A percentile compares a stretch with the other conserved stretches of the same genome.
Conservation (phyloP, 148 eudicot genomes). For the Fagopyrum tataricum region DNA sequence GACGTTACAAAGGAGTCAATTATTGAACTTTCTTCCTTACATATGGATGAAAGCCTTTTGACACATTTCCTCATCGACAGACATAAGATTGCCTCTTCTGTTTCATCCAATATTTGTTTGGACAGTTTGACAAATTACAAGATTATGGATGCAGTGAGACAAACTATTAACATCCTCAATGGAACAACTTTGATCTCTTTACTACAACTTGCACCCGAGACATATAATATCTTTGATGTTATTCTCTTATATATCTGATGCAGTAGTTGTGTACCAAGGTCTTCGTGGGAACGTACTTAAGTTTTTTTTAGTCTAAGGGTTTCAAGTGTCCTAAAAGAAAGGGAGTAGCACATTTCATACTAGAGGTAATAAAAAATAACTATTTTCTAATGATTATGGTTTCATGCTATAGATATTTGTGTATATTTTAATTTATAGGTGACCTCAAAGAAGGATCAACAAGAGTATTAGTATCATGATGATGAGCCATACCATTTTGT, state of each 20-base stretch:
- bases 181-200: too few relatives aligned
- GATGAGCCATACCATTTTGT: slow-evolving; percentile 3
- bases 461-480: slow-evolving; percentile 6
- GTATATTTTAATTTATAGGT: too few relatives aligned
- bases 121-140: too few relatives aligned
- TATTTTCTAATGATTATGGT: not conserved
- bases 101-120: too few relatives aligned
- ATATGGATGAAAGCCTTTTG: too few relatives aligned
- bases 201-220: slow-evolving; percentile 44
- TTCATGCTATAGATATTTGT: too few relatives aligned
- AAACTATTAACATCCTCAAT: too few relatives aligned
- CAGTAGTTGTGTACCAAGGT: slow-evolving; percentile 38
- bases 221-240: slow-evolving; percentile 42
- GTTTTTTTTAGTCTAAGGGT: slow-evolving; percentile 33
- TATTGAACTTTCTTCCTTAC: too few relatives aligned
- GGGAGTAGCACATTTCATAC: slow-evolving; percentile 35
- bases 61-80: too few relatives aligned
- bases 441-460: slow-evolving; percentile 16
- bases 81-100: too few relatives aligned
- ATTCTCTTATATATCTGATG: slow-evolving; percentile 41
- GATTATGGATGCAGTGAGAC: too few relatives aligned
- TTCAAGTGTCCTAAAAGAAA: slow-evolving; percentile 47
- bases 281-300: slow-evolving; percentile 31
- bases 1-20: too few relatives aligned
- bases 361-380: not conserved